Base-by-base conservation (phyloP, 495 filamentous ascomycete species). In the Aspergillus sclerotiicarbonarius region DNA sequence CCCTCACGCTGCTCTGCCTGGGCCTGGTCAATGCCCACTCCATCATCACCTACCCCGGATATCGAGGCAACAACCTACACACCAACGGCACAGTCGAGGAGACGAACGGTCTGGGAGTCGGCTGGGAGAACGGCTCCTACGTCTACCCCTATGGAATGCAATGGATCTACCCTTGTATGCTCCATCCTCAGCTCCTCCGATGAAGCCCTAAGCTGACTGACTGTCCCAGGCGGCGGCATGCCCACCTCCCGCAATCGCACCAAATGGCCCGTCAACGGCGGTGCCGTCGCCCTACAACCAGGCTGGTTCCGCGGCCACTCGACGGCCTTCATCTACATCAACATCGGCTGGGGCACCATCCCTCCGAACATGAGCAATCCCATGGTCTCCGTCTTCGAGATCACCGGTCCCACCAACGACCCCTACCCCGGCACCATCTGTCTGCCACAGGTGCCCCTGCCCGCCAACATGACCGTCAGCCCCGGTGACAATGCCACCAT, bases 161-260 rank as follows among this genome's bases (percentile, higher is more conserved):
- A 76, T 98, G 94, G 93, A 86, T 88, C 71, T 99, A 97, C 80
- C 94, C 95, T 74, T 99, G 94, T 98, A 77, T 79, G 90, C 50
- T 15, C 29, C 1, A 12, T 30, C 10, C 6, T 41, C 32, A 10
- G 12, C 45, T 41, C 2, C 20, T 8, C 31, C 5, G 10, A 16
- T n/a, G 13, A 8, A 6, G 16, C 3, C 25, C 21, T 56, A 45
- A 47, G 41, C 13, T 62, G 30, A 58, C 58, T 49, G 21, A 57
- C 44, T 49, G 20, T 56, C 35, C 25, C 20, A 98, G 94, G 94
- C 70, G 95, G 93, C 51, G 95, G 95, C 56, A 84, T 95, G 79
- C 71, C 79, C 41, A 81, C 84, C 33, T 89, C 90, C 3, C 80
- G 68, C 19, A 99, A 98, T 74, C 86, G 95, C 39, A 94, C 95